Conservation (phyloP, 169 alveolate genomes). For the Plasmodium gaboni region DNA sequence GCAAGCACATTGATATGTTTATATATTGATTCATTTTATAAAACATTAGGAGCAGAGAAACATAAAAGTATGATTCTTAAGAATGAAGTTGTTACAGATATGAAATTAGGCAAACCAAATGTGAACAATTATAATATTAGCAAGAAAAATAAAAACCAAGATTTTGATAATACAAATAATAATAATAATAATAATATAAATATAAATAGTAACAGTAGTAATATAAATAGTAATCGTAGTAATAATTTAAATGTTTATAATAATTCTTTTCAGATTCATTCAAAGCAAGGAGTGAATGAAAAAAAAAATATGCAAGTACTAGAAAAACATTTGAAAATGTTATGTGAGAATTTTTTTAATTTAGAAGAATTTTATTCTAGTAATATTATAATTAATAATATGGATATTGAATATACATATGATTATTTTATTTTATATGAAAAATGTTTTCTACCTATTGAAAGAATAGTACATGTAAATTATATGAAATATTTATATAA, state of each 20-base stretch:
- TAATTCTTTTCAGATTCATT: too few species aligned
- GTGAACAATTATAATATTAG: too few species aligned
- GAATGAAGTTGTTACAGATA: not conserved
- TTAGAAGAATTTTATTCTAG: not conserved
- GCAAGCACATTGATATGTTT: conserved; percentile 44
- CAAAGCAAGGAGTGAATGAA: too few species aligned
- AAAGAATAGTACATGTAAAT: conserved; percentile 53
- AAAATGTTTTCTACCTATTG: conserved; percentile 51
- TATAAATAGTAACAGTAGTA: not conserved
- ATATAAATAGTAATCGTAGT: too few species aligned
- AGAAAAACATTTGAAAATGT: not conserved
- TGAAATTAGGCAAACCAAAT: not conserved
- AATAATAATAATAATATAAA: not conserved
- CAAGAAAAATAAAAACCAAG: not conserved
- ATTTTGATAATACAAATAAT: not conserved
- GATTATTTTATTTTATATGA: conserved; percentile 18
- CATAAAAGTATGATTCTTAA: not conserved
- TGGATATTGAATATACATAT: conserved; percentile 21
- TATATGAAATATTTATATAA: conserved; percentile 50
- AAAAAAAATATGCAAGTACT: too few species aligned
- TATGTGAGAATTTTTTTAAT: not conserved
- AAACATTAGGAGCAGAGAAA: not conserved
- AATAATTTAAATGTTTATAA: too few species aligned
- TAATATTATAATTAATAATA: not conserved
- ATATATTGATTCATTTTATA: conserved; percentile 35